Evolutionary conservation across 2,329 filamentous ascomycete genomes (phyloP), one percentile per base, ranked within the genome.

Genomic region (Fusarium sp.): DNA sequence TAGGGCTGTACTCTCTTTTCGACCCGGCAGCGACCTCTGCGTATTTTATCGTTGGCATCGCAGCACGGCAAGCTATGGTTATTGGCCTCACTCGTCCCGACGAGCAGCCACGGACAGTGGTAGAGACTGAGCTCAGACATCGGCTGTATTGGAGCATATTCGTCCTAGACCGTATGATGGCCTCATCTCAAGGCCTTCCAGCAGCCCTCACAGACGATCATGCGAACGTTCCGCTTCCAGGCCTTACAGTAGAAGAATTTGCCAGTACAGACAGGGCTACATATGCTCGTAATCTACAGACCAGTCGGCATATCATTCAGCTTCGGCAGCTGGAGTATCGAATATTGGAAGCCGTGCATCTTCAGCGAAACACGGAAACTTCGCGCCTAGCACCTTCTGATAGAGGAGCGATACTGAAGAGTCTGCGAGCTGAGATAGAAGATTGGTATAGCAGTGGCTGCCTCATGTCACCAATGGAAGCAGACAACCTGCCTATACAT

Each of bases 401-500:
- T 57, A 74, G 79, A 6, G 75, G 76, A 12, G 73, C 77, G 32
- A 72, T 80, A 9, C 51, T 80, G 4, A 76, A 77, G 41, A 75
- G 75, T 22, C 75, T 83, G 27, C 77, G 81, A n/a, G 74, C 78
- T n/a, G 77, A 81, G 27, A 83, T 84, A 22, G 82, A 84, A 56
- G 79, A 83, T 61, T 84, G 83, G 82, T 84, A 84, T 64, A 83
- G 79, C 60, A 81, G 79, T 32, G 83, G 82, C 1, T 84, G 81
- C 48, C 78, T 84, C 7, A 76, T 84, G 60, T 82, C 80, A 7
- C 80, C 81, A 2, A 76, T 79, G 49, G 81, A 83, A 47, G 75
- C 79, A 3, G 82, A 84, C 66, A 82, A 83, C 51, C 74, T 83
- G 5, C 80, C 82, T 18, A 82, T 84, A 22, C 83, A 84, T 65